Evolutionary conservation across 176 grass and related monocot genomes (phyloP), one percentile per base, ranked within the genome.

Genomic region (Cenchrus americanus): DNA sequence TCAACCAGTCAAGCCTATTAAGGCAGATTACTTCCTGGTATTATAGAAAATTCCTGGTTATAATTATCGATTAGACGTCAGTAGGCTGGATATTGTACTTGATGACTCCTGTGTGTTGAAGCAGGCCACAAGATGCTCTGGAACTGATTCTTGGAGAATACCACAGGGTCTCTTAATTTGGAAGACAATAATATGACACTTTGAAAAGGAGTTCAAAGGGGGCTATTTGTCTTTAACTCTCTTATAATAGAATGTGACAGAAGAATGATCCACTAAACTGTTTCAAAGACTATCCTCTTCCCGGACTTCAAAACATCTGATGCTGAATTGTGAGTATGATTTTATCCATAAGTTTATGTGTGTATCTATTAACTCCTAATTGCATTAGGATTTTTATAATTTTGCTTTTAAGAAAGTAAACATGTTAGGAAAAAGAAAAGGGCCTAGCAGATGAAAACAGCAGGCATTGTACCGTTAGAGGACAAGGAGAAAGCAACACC

Each of bases 401-500:
- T 60, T 10, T 55, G n/a, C 17, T 42, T 44, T 61, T 22, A 2
- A n/a, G 10, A 76, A 34, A 48, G 9, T 3, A 42, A 65, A 42
- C 3, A 61, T 41, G 32, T 10, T 24, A 78, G 14, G 24, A 41
- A 61, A 51, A 55, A 62, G 11, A 42, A 2, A 64, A 40, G 24
- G 46, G 19, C n/a, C 22, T 30, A 73, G 13, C 21, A 59, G 50
- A 74, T 41, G 0, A 67, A 24, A 59, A 41, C 4, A 61, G 42
- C 73, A 51, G 7, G 57, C 53, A 60, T 22, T 34, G 58, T 41
- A 11, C 21, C 26, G 32, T 6, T 64, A 88, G 26, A 80, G 68
- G 43, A 65, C 82, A 89, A 22, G 1, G 50, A 61, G 51, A 80
- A 75, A 77, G 11, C 2, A 59, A 80, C 76, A 51, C 43, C 47